These are phyloP conservation scores for Solanum ahanhuiri DNA, from an alignment of 257 asterid genomes.

Conservation along the genomic window DNA sequence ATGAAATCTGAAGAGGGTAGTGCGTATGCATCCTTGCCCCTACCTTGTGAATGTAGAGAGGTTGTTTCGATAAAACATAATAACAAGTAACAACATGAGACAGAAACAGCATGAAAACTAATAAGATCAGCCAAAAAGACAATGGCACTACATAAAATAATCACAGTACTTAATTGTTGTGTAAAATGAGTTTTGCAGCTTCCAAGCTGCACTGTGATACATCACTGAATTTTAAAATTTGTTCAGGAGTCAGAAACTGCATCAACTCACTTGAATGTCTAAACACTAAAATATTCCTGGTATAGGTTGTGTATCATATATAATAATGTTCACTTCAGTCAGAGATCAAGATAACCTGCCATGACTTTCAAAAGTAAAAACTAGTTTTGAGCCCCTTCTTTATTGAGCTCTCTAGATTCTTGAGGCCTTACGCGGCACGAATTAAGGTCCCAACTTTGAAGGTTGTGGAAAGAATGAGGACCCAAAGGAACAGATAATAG, in stretches of 20 bases:
- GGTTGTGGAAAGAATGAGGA: constrained; percentile 48
- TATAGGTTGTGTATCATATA: neutral
- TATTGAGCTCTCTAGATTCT: neutral
- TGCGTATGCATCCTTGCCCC: neutral
- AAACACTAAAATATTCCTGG: neutral
- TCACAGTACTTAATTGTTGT: neutral
- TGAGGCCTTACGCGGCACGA: constrained; percentile 26
- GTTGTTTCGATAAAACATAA: neutral
- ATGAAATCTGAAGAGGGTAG: neutral
- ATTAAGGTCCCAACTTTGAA: constrained; percentile 46
- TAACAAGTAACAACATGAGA: neutral
- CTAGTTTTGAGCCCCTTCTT: neutral
- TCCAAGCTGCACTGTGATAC: neutral
- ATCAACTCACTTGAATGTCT: neutral
- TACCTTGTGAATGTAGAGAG: neutral
- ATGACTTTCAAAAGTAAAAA: neutral
- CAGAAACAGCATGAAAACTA: neutral
- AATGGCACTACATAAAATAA: neutral
- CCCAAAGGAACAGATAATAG: constrained; percentile 42
- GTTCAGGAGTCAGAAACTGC: neutral
- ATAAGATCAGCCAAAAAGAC: too few species aligned
- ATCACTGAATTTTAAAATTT: neutral
- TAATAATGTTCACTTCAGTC: neutral
- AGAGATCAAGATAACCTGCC: neutral
- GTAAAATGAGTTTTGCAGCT: constrained; percentile 1